Base-by-base conservation (phyloP, 2,329 filamentous ascomycete species). In the Amauroascus verrucosus region DNA sequence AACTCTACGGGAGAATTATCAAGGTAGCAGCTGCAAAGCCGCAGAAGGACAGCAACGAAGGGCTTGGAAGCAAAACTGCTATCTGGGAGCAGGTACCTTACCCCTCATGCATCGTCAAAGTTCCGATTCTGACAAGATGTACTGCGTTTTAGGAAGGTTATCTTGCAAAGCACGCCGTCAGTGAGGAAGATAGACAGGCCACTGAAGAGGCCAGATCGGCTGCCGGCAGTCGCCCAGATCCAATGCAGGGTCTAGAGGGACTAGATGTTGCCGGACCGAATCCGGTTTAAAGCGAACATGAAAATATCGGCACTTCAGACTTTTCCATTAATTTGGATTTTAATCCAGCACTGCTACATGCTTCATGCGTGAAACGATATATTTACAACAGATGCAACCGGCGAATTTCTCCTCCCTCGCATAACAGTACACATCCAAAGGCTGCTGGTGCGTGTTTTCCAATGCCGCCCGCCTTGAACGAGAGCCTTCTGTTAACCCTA, bases 241-340 rank as follows among this genome's bases (percentile, higher is more conserved):
- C 91, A 2, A 98, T 98, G 93, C 88, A 96, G 71, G 91, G 90
- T 32, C 74, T 98, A 6, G 90, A 97, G 68, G 88, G 86, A 14
- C 75, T 97, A 52, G 94, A 97, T 70, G 87, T 97, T 62, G 94
- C 91, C 53, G 94, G 94, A 7, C 93, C 93, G 11, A 90, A 87
- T 69, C 84, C 80, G 52, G 83, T 81, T 64, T 93, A 68, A 80
- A 24, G 22, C 30, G 11, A 30, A 46, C 22, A n/a, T 1, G 16
- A 32, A 26, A 22, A 43, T 43, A 43, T 33, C 6, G 18, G 40
- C 28, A 8, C 32, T 52, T 28, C 41, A 46, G 13, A 46, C 8
- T 13, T 37, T 30, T 52, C 40, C 30, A 46, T 51, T 38, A 28
- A 45, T 18, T 46, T 40, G 18, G 37, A 49, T 41, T 44, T 44